Conservation (phyloP, 2,329 filamentous ascomycete species). For the Cytospora mali region DNA sequence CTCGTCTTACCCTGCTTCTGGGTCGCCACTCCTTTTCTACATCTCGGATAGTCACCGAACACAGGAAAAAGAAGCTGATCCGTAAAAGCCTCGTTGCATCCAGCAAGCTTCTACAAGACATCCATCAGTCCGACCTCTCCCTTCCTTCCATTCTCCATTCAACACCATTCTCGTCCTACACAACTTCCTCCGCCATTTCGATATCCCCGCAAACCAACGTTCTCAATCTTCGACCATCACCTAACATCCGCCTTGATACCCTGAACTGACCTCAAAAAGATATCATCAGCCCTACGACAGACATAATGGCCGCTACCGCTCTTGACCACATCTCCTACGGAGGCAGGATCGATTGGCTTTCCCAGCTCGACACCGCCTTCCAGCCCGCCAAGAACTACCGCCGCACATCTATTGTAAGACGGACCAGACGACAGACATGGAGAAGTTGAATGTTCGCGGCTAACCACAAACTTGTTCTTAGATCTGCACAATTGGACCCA, state of each 20-base stretch:
- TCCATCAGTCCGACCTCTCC: conserved; percentile 7
- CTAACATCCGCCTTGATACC: background rate
- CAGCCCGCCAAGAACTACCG: conserved; percentile 87
- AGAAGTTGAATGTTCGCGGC: background rate
- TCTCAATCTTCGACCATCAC: background rate
- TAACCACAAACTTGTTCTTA: conserved; percentile 13
- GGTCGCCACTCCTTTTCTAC: conserved; percentile 19
- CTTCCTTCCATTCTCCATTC: conserved; percentile 3
- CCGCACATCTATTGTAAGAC: conserved; percentile 75
- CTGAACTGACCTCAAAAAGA: background rate
- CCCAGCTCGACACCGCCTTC: conserved; percentile 83
- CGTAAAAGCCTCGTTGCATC: conserved; percentile 13
- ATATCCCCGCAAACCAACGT: background rate
- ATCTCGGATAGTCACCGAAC: conserved; percentile 25
- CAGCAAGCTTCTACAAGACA: background rate
- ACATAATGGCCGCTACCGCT: conserved; percentile 64
- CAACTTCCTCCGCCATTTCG: background rate
- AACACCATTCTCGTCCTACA: background rate
- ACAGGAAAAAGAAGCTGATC: conserved; percentile 15
- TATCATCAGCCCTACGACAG: conserved; percentile 1
- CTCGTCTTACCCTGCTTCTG: conserved; percentile 11
- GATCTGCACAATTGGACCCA: conserved; percentile 98
- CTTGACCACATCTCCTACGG: conserved; percentile 85
- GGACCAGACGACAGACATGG: background rate
- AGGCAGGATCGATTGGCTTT: conserved; percentile 67